These are phyloP conservation scores for Phytopythium boreale DNA, from an alignment of 352 stramenopile species.

Conservation along the genomic window DNA sequence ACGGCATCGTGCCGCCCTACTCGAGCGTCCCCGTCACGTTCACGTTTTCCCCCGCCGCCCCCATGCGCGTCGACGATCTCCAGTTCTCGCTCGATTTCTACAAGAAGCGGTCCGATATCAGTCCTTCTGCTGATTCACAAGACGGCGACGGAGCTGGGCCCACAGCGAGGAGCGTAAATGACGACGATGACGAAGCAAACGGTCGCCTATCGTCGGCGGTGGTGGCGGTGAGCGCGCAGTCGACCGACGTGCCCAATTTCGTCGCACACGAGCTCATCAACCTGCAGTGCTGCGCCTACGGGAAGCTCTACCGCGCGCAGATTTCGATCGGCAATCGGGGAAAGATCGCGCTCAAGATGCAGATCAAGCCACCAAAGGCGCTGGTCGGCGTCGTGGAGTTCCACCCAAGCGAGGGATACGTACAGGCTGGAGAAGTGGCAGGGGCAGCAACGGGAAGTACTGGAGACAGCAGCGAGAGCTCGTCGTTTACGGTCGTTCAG, in stretches of 20 bases:
- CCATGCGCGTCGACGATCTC: constrained; percentile 31
- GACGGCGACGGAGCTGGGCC: neutral
- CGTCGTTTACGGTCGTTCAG: constrained; percentile 29
- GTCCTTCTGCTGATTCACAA: neutral
- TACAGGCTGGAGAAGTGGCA: constrained; percentile 43
- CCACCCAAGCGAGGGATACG: constrained; percentile 80
- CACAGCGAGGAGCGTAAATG: neutral
- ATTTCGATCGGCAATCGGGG: constrained; percentile 83
- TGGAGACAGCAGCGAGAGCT: constrained; percentile 15
- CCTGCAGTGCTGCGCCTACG: constrained; percentile 82
- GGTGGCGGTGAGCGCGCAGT: constrained; percentile 22
- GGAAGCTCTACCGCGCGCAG: constrained; percentile 85
- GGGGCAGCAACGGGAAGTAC: constrained; percentile 21
- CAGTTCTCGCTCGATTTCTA: constrained; percentile 40
- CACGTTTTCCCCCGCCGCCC: constrained; percentile 48
- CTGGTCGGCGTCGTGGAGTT: constrained; percentile 75
- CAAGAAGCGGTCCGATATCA: neutral
- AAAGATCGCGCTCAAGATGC: constrained; percentile 83
- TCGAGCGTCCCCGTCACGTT: constrained; percentile 40
- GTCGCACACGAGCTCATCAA: constrained; percentile 41
- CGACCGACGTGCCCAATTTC: constrained; percentile 47
- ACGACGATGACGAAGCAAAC: neutral
- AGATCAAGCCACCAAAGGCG: constrained; percentile 63
- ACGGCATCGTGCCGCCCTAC: constrained; percentile 52
- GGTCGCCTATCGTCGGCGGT: constrained; percentile 7